Conservation (phyloP, 2,329 filamentous ascomycete species). For the Alternaria sp. region DNA sequence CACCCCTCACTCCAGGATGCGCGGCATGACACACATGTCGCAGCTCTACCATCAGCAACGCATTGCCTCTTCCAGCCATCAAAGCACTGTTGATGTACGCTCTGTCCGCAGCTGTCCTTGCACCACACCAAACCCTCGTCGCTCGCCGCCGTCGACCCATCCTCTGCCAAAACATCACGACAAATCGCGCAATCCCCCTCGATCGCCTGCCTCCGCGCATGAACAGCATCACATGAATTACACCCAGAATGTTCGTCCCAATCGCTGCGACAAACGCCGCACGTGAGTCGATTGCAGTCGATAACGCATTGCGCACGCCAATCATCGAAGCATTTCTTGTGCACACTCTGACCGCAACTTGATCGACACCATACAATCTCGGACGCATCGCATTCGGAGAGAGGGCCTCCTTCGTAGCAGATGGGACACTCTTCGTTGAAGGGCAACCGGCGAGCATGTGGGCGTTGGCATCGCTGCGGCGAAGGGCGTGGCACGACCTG, state of each 20-base stretch:
- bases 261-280: constrained; percentile 22
- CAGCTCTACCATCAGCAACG: neutral
- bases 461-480: constrained; percentile 5
- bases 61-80: constrained; percentile 17
- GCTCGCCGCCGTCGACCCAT: neutral
- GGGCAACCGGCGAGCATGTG: constrained; percentile 26
- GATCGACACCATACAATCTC: constrained; percentile 30
- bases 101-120: constrained; percentile 24
- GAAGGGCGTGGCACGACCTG: neutral
- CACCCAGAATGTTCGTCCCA: constrained; percentile 17
- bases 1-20: neutral
- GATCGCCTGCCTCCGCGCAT: neutral
- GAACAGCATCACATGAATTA: neutral
- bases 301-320: constrained; percentile 15
- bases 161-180: neutral
- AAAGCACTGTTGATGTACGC: constrained; percentile 24
- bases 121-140: constrained; percentile 20
- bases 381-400: constrained; percentile 2
- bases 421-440: constrained; percentile 31
- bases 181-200: constrained; percentile 15
- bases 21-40: neutral
- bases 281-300: constrained; percentile 1
- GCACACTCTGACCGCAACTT: constrained; percentile 23
- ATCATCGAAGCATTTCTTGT: constrained; percentile 23
- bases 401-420: constrained; percentile 21